Base-by-base conservation (phyloP, 352 stramenopile species). In the Globisporangium orthogonon region DNA sequence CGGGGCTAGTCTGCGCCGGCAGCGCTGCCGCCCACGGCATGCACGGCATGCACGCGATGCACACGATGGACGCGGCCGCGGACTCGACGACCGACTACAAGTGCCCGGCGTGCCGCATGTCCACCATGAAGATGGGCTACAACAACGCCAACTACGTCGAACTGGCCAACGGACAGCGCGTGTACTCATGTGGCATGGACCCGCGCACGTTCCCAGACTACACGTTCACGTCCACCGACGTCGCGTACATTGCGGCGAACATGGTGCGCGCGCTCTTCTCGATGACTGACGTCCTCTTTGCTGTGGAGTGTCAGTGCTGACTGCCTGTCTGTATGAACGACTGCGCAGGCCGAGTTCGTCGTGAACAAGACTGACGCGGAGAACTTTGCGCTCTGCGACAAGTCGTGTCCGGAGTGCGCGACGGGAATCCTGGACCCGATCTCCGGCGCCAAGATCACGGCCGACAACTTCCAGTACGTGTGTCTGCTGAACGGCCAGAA, bases 101-200 rank as follows among this genome's bases (percentile, higher is more conserved):
- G 57, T 93, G 83, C 59, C 81, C 83, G 17, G 70, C 86, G 28
- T 93, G 83, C 63, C 74, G 77, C 63, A 87, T 88, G 80, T 78
- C 73, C 14, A 86, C 74, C 29, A 50, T 75, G 14, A 63, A 78
- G 15, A 67, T 40, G 52, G 69, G 63, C 60, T 86, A 86, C 59
- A 64, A 83, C 56, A 85, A 86, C 61, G 52, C 54, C 6, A 89
- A 88, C 68, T 89, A 86, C 58, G 70, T 90, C 45, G 57, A 70
- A 48, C 71, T 87, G 41, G 57, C 53, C 28, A 73, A 89, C 47
- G 79, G 78, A 18, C 83, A 94, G 69, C 68, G 63, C 33, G 62
- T 94, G 53, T 90, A 87, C 67, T 75, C 81, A 43, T 93, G 83
- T 58, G 81, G 81, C 52, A 94, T 94, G 83, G 76, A 68, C 18